Evolutionary conservation across 768 basidiomycete species (phyloP).

Genomic region (Russula virescens): DNA sequence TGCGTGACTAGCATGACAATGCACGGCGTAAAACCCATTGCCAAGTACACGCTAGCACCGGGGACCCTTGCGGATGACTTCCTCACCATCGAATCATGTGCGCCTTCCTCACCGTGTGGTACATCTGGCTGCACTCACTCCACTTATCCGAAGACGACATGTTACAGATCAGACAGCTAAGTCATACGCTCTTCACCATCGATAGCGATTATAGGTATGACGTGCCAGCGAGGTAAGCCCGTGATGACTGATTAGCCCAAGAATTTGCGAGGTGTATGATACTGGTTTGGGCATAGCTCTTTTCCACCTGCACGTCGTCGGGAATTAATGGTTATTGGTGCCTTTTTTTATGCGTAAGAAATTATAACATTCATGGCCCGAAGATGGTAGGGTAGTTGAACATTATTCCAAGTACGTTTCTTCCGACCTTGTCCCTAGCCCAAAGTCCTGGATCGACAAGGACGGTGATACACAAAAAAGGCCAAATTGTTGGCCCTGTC

Average conservation of each 20-base stretch:
- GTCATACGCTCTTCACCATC: too few species aligned
- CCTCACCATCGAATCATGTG: neutral
- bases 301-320: too few species aligned
- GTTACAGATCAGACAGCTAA: neutral
- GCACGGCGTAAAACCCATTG: neutral
- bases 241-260: neutral
- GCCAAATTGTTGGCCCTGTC: too few species aligned
- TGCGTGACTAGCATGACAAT: neutral
- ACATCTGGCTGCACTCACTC: too few species aligned
- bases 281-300: neutral
- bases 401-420: neutral
- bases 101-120: neutral
- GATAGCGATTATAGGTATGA: too few species aligned
- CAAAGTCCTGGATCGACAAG: neutral
- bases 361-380: neutral
- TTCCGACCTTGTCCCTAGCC: neutral
- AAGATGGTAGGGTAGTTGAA: neutral
- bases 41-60: neutral
- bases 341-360: neutral
- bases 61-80: neutral
- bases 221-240: neutral
- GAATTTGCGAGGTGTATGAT: too few species aligned
- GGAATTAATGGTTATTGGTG: neutral
- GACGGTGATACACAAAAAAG: too few species aligned
- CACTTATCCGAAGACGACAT: neutral